Base-by-base conservation (phyloP, 1,284 basidiomycete species). In the Fomitopsis schrenkii region DNA sequence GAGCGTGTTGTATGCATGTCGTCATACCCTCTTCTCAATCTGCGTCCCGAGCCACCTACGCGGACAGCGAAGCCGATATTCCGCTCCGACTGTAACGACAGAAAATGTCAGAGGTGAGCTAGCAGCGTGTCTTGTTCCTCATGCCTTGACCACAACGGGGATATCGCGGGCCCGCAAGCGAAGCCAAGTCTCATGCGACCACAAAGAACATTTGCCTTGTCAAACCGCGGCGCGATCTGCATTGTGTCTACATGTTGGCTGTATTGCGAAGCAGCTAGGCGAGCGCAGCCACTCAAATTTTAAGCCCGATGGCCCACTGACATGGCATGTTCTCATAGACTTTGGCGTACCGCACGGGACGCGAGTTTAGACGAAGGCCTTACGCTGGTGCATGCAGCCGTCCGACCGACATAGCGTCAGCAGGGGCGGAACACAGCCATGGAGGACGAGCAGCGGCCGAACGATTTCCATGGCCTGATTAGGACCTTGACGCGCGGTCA, bases 381-480 rank as follows among this genome's bases (percentile, higher is more conserved):
- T 30, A 3, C 38, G 9, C 9, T 10, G 38, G 38, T 3, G 9
- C 38, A 14, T 57, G 59, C 55, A 54, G 17, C n/a, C 12, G 42
- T 36, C 26, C n/a, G 30, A n/a, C 22, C 8, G 42, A 45, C 19
- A 19, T 33, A 9, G 52, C 14, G 22, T 10, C 28, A n/a, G 4
- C n/a, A 17, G 41, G 28, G 26, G 30, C 48, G 55, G 41, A 8
- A 61, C 61, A 64, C 61, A 62, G 63, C 61, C 45, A 55, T 62
- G 28, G 38, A 22, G 36, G 40, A 35, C 17, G n/a, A 26, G 41
- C 22, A 30, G 52, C 41, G 55, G 61, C 63, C 61, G 46, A 12
- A 44, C 35, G 22, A 1, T 38, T 53, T 22, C 22, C 48, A 53
- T 19, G 30, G 33, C 33, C 52, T 14, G n/a, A 40, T 54, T 54